phyloP scores from a whole-genome alignment of 768 basidiomycete genomes.

The Leccinum pellstonianum region DNA sequence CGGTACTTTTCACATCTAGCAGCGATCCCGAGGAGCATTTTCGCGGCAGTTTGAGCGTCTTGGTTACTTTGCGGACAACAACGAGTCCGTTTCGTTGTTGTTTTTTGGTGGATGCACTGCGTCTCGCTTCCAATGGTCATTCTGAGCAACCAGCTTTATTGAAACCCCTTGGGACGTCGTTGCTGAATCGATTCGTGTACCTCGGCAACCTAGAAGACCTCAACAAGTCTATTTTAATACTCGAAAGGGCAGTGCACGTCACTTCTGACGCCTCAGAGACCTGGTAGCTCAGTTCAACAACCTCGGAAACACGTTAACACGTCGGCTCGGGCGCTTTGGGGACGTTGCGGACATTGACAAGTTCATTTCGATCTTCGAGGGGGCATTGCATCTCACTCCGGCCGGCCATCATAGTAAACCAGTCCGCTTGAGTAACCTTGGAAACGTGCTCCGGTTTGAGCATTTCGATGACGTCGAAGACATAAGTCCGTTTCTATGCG shows the following conservation, averaged over 20 bases:
- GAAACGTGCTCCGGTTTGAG: background rate
- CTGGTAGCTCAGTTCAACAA: background rate
- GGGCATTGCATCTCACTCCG: background rate
- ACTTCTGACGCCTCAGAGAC: background rate
- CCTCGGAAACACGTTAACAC: background rate
- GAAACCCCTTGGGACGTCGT: background rate
- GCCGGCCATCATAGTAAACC: background rate
- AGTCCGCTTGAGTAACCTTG: background rate
- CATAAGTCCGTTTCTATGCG: background rate
- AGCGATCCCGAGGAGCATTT: background rate
- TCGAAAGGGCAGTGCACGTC: background rate
- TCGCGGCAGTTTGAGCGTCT: background rate
- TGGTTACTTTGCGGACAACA: background rate
- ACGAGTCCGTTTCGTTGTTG: background rate
- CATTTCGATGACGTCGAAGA: background rate
- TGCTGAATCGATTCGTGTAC: background rate
- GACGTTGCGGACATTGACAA: background rate
- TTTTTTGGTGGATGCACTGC: background rate
- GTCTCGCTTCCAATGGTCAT: background rate
- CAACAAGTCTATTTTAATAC: background rate
- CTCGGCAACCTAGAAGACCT: background rate
- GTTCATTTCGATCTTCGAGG: background rate
- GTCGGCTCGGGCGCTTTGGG: background rate
- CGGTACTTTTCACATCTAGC: background rate
- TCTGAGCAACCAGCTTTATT: background rate